These are phyloP conservation scores for Eimeria brunetti DNA, from an alignment of 169 alveolate species.

Conservation along the genomic window DNA sequence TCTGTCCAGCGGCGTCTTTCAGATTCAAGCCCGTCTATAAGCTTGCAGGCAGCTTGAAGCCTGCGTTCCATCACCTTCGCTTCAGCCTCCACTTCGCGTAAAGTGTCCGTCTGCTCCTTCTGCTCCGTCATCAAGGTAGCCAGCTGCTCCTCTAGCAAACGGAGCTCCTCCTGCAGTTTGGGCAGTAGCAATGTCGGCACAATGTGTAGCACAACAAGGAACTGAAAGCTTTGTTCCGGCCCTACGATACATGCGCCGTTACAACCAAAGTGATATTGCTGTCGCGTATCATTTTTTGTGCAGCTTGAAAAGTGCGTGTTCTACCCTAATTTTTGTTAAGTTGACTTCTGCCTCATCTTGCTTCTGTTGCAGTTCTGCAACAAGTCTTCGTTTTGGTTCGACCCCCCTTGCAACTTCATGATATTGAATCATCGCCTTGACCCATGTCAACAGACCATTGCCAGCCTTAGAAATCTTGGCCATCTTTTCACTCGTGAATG, in stretches of 20 bases:
- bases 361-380: slow-evolving; percentile 90
- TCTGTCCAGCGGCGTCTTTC: slow-evolving; percentile 93
- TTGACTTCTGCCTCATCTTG: slow-evolving; percentile 92
- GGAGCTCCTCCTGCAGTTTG: slow-evolving; percentile 88
- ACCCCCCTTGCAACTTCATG: slow-evolving; percentile 94
- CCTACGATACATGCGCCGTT: not conserved
- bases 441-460: slow-evolving; percentile 94
- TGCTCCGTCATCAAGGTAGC: slow-evolving; percentile 90
- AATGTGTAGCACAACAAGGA: not conserved
- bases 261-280: not conserved
- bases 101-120: slow-evolving; percentile 90
- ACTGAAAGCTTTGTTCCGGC: not conserved
- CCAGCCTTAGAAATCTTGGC: slow-evolving; percentile 92
- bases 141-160: slow-evolving; percentile 88
- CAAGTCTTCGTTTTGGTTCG: slow-evolving; percentile 93
- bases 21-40: slow-evolving; percentile 92
- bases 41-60: slow-evolving; percentile 93
- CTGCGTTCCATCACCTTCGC: slow-evolving; percentile 91
- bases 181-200: not conserved
- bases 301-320: slow-evolving; percentile 14
- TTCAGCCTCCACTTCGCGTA: slow-evolving; percentile 92
- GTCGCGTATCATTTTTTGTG: not conserved
- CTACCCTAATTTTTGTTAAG: slow-evolving; percentile 87
- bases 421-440: slow-evolving; percentile 91
- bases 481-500: slow-evolving; percentile 89